Evolutionary conservation across 441 rosid species (phyloP), one percentile per base, ranked within the genome.

Genomic region (Bocquillonia castaneifolia): DNA sequence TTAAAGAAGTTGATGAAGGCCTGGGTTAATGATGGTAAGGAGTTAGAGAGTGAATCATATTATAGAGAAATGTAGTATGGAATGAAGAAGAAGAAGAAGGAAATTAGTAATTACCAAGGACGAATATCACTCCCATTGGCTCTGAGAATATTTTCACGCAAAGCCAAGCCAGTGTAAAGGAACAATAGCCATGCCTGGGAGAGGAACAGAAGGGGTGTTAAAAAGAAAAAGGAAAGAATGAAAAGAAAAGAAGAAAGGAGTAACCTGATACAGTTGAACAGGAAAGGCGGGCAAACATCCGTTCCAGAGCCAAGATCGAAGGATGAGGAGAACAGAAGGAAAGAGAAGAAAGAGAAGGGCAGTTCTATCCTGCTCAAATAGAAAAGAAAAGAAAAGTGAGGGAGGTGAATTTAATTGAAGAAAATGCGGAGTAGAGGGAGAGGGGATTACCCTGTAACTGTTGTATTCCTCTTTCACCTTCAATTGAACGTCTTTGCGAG

Each of bases 401-500:
- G 14, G 44, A 2, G n/a, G 28, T 2, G 42, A 36, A 29, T 17
- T 17, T 15, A 36, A 44, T 50, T 2, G 34, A 36, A 17, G 3
- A 61, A 26, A 34, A 20, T 53, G 67, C 14, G 3, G 37, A 13
- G 42, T 28, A 36, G 3, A 31, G n/a, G 10, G 42, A 36, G n/a
- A 20, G 14, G 37, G 29, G 29, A 3, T 3, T 31, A 88, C 94
- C 80, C 98, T 85, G 80, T 88, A 94, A 74, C 90, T 83, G 79
- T 92, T 94, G 83, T 94, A 94, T 78, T 94, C 99, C 80, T 94
- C 99, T 83, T 94, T 94, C 70, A 92, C 98, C 85, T 94, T 94
- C 80, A 90, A 82, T 61, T 88, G 98, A 51, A 94, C 84, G 52
- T 92, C 99, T 79, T 92, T 92, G 40, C 86, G 85, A 63, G 85